phyloP scores from a whole-genome alignment of 2,329 filamentous ascomycete genomes.

The Cordyceps farinosa region DNA sequence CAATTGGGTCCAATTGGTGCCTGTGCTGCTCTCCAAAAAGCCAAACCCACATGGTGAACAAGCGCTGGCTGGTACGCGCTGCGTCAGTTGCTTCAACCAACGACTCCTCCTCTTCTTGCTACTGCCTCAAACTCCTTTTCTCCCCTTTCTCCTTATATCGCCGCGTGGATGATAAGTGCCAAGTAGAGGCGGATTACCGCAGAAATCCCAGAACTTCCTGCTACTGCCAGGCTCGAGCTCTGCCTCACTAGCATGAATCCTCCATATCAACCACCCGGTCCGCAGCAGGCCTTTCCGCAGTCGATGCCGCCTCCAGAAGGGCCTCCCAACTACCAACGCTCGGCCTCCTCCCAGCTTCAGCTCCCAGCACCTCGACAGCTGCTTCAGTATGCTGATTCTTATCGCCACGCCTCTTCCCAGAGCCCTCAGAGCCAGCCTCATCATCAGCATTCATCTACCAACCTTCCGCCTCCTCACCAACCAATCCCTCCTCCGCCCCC shows the following conservation, averaged over 20 bases:
- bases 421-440: neutral
- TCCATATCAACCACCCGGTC: slow-evolving; percentile 11
- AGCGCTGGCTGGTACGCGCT: slow-evolving; percentile 10
- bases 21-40: neutral
- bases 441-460: neutral
- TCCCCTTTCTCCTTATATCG: neutral
- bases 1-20: neutral
- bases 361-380: slow-evolving; percentile 10
- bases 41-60: neutral
- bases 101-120: slow-evolving; percentile 6
- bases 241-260: slow-evolving; percentile 5
- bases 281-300: slow-evolving; percentile 1
- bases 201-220: neutral
- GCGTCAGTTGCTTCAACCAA: slow-evolving; percentile 10
- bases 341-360: neutral
- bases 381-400: slow-evolving; percentile 13
- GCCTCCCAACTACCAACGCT: slow-evolving; percentile 8
- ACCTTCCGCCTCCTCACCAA: slow-evolving; percentile 7
- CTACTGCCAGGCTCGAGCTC: neutral
- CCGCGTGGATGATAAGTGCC: neutral
- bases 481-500: neutral
- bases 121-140: neutral
- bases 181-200: neutral
- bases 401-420: slow-evolving; percentile 1
- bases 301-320: slow-evolving; percentile 3